These are phyloP conservation scores for Hypoxylon subgilvum DNA, from an alignment of 495 filamentous ascomycete genomes.

Conservation along the genomic window DNA sequence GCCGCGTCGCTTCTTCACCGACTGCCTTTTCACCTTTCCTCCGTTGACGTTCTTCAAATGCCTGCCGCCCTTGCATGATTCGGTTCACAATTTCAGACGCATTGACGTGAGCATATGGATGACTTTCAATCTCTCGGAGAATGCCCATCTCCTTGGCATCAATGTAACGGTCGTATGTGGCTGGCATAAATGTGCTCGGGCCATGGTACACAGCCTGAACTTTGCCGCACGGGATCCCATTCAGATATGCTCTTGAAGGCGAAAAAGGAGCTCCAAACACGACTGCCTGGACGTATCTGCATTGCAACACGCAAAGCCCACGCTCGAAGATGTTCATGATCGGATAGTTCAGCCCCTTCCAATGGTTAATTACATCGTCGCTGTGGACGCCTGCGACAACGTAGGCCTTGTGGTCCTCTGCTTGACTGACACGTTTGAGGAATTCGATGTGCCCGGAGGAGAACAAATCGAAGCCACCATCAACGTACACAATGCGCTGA, in stretches of 20 bases:
- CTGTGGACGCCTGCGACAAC: slow-evolving; percentile 92
- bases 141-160: slow-evolving; percentile 80
- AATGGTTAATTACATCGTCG: slow-evolving; percentile 89
- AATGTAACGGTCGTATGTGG: slow-evolving; percentile 83
- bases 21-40: slow-evolving; percentile 83
- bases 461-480: slow-evolving; percentile 97
- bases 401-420: slow-evolving; percentile 76
- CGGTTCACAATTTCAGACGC: slow-evolving; percentile 88
- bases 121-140: slow-evolving; percentile 71
- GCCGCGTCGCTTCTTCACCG: slow-evolving; percentile 66
- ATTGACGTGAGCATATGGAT: slow-evolving; percentile 86
- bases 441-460: slow-evolving; percentile 97
- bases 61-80: slow-evolving; percentile 80
- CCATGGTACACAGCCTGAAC: slow-evolving; percentile 92
- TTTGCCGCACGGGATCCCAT: slow-evolving; percentile 72
- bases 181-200: slow-evolving; percentile 86
- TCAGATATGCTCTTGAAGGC: slow-evolving; percentile 76
- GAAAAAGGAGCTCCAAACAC: slow-evolving; percentile 89
- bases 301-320: slow-evolving; percentile 93
- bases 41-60: slow-evolving; percentile 89
- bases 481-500: slow-evolving; percentile 90
- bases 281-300: slow-evolving; percentile 83
- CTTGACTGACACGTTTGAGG: slow-evolving; percentile 71
- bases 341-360: slow-evolving; percentile 97
- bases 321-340: slow-evolving; percentile 99